Evolutionary conservation across 2,329 filamentous ascomycete genomes (phyloP), one percentile per base, ranked within the genome.

Genomic region (Furcasterigmium furcatum): DNA sequence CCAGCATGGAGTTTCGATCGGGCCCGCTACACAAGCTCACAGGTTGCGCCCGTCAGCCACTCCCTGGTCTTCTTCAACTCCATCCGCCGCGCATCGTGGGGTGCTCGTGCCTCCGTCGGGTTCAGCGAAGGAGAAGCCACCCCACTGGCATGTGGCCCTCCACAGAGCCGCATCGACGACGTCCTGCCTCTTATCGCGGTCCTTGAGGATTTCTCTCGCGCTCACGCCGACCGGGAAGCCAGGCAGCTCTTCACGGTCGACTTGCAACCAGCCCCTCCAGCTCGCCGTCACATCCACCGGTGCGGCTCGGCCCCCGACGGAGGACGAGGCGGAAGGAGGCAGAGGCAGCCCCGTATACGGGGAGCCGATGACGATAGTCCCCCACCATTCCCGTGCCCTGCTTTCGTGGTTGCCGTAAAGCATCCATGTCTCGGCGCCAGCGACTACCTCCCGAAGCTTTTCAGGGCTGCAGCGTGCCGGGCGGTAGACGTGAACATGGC

Each of bases 381-480:
- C 79, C 79, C 79, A 82, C 71, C 73, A 80, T 48, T 72, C 68
- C 4, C 79, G 69, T 21, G 54, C 59, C 5, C 66, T 64, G 50
- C 74, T 79, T 30, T 54, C 57, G 48, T 69, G 67, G 7, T 57
- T 47, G 4, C 68, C 67, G 57, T 82, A 82, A 5, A 81, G 60
- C 66, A 81, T 76, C 55, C 70, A 72, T 35, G 64, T 54, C 41
- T 73, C 67, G 4, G 72, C 68, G 1, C 66, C 63, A 2, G 64
- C 57, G 7, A 79, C 55, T 5, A 71, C 55, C 4, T 62, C 60
- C 18, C 60, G 59, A 20, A 69, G 45, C 19, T 56, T 52, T 5
- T 53, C 61, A 19, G 51, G 45, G 13, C 30, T 46, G 42, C 9
- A 50, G 43, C 43, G 41, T 6, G 41, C 22, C 29, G 36, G 48